Percentiles rank a stretch among this genome's conserved stretches.
Evolutionary conservation across 306 rosid species (phyloP).

Genomic region (Dryas octopetala): DNA sequence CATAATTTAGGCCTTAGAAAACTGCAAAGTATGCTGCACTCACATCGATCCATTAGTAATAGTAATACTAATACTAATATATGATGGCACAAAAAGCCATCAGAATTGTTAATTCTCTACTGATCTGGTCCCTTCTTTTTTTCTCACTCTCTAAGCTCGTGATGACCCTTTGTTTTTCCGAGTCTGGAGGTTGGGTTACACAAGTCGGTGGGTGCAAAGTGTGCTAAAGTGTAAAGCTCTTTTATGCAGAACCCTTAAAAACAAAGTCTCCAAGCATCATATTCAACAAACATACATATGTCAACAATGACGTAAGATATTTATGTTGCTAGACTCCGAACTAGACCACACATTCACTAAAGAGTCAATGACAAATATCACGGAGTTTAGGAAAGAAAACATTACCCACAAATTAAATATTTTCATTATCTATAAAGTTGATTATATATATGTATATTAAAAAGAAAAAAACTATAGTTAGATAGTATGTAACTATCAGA

Average conservation of each 20-base stretch:
- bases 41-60: too few relatives aligned
- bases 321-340: too few relatives aligned
- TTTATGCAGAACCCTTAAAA: background rate
- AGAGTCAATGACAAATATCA: too few relatives aligned
- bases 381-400: too few relatives aligned
- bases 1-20: background rate
- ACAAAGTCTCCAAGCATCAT: background rate
- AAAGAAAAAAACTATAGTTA: too few relatives aligned
- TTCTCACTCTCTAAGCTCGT: background rate
- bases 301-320: too few relatives aligned
- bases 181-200: background rate
- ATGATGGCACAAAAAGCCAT: background rate
- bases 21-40: background rate
- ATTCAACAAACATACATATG: too few relatives aligned
- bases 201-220: background rate
- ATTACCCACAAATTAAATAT: too few relatives aligned
- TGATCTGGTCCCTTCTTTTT: background rate
- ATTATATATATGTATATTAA: too few relatives aligned
- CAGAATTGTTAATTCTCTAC: background rate
- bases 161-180: constrained; percentile 4
- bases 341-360: too few relatives aligned
- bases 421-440: too few relatives aligned
- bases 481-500: too few relatives aligned
- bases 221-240: background rate
- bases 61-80: background rate